These are phyloP conservation scores for Penicillium sp. DNA, from an alignment of 2,329 filamentous ascomycete genomes.

Conservation along the genomic window DNA sequence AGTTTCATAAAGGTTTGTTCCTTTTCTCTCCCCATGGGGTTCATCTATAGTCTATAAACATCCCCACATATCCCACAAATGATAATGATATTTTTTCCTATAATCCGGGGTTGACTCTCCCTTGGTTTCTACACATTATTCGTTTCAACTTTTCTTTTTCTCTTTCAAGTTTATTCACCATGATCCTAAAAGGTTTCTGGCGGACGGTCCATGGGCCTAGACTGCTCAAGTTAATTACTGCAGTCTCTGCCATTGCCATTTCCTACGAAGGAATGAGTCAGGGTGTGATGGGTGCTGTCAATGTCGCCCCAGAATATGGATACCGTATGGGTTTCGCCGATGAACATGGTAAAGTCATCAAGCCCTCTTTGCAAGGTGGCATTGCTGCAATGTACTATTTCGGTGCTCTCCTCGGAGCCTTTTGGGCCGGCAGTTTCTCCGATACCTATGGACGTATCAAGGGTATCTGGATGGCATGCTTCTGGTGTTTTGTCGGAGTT, in stretches of 20 bases:
- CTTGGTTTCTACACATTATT: neutral
- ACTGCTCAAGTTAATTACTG: conserved; percentile 8
- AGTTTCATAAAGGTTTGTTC: too few relatives aligned
- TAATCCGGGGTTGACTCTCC: neutral
- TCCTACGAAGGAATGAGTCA: conserved; percentile 18
- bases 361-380: conserved; percentile 36
- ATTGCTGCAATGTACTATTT: conserved; percentile 40
- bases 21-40: neutral
- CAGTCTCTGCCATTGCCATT: conserved; percentile 17
- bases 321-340: conserved; percentile 8
- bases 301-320: conserved; percentile 33
- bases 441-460: conserved; percentile 22
- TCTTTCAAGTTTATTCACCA: conserved; percentile 1
- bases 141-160: neutral
- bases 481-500: conserved; percentile 22
- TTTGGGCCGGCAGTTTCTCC: conserved; percentile 16
- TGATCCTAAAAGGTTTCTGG: conserved; percentile 4
- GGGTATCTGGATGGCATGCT: conserved; percentile 21
- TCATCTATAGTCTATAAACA: conserved; percentile 2
- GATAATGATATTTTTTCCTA: conserved; percentile 1
- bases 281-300: conserved; percentile 34
- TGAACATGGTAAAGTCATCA: conserved; percentile 20
- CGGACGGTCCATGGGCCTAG: conserved; percentile 3
- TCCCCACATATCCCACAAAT: conserved; percentile 1
- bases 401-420: conserved; percentile 20